Percentiles rank a stretch among this genome's conserved stretches.
Conservation (phyloP, 192 early-diverging fungal genomes). For the Gamsiella multidivaricata region DNA sequence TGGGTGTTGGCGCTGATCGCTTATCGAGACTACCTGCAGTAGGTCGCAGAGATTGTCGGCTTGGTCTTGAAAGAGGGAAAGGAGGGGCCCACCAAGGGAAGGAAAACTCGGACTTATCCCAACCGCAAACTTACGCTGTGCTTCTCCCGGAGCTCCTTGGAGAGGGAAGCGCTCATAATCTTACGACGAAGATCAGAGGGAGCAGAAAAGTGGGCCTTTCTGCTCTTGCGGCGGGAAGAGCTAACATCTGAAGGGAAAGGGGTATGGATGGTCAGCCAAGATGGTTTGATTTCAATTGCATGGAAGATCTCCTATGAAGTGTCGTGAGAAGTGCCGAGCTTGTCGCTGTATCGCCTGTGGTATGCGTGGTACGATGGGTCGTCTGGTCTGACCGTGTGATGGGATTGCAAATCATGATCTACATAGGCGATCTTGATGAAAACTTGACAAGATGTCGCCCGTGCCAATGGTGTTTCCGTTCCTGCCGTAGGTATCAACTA, state of each 20-base stretch:
- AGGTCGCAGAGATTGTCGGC: background rate
- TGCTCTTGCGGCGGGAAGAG: constrained; percentile 90
- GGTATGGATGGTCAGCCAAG: constrained; percentile 27
- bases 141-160: constrained; percentile 99
- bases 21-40: background rate
- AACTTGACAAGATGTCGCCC: too few relatives aligned
- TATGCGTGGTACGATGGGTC: too few relatives aligned
- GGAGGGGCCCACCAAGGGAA: constrained; percentile 11
- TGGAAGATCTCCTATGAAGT: too few relatives aligned
- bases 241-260: constrained; percentile 74
- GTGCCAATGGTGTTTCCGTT: too few relatives aligned
- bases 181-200: constrained; percentile 92
- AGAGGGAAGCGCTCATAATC: constrained; percentile 96
- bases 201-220: constrained; percentile 99
- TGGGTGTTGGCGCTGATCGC: background rate
- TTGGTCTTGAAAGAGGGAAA: constrained; percentile 1
- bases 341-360: too few relatives aligned
- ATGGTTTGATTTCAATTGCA: background rate
- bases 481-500: too few relatives aligned
- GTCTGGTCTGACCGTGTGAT: too few relatives aligned
- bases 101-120: constrained; percentile 47
- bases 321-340: too few relatives aligned
- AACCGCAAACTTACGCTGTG: constrained; percentile 78
- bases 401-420: too few relatives aligned
- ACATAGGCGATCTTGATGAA: too few relatives aligned